Conservation (phyloP, 495 filamentous ascomycete genomes). For the Chlorociboria aeruginascens region DNA sequence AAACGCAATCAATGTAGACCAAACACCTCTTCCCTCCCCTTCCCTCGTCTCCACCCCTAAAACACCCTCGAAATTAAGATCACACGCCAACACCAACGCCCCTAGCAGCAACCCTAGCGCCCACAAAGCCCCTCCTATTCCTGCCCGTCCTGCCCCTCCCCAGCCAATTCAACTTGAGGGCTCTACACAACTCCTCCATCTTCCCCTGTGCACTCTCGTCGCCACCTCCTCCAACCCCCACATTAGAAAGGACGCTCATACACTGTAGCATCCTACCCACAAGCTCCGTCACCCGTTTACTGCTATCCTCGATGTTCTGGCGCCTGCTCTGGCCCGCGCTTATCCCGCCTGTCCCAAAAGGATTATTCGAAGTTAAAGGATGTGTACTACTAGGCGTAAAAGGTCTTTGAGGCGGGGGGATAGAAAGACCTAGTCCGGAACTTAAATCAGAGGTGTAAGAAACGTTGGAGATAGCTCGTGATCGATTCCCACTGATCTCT, state of each 20-base stretch:
- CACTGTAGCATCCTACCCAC: constrained; percentile 96
- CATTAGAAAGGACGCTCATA: constrained; percentile 73
- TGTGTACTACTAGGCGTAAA: constrained; percentile 36
- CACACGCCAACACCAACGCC: not conserved
- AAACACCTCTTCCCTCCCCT: not conserved
- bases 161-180: constrained; percentile 93
- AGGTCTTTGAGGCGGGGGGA: constrained; percentile 35
- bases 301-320: constrained; percentile 44
- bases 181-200: constrained; percentile 71
- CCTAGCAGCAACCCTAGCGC: constrained; percentile 11
- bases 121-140: constrained; percentile 78
- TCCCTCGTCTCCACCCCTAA: too few species aligned
- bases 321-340: constrained; percentile 14
- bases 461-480: constrained; percentile 79
- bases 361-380: constrained; percentile 14
- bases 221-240: constrained; percentile 28
- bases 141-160: constrained; percentile 80
- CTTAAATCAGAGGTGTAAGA: constrained; percentile 41
- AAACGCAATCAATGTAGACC: not conserved
- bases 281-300: constrained; percentile 83
- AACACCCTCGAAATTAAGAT: not conserved
- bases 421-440: constrained; percentile 22
- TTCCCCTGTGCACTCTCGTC: constrained; percentile 61
- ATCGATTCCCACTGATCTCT: constrained; percentile 35
- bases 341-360: too few species aligned